Conservation (phyloP, 129 eudicot genomes). For the Solidago caesia region DNA sequence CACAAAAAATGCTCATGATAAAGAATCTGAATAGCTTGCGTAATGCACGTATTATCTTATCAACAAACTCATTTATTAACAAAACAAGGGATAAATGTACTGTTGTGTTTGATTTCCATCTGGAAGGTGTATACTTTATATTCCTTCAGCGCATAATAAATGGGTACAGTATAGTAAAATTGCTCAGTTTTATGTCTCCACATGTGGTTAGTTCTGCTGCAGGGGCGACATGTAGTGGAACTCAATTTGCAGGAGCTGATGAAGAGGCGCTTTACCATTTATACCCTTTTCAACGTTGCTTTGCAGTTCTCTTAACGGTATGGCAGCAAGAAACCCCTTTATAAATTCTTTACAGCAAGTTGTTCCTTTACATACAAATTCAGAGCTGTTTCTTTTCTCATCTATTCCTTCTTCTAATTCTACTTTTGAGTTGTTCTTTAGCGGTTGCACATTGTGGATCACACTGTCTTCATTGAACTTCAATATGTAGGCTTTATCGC, state of each 20-base stretch:
- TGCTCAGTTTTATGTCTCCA: constrained; percentile 28
- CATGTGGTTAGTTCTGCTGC: constrained; percentile 29
- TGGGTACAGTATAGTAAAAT: constrained; percentile 14
- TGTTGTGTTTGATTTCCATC: not conserved
- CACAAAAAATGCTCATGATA: not conserved
- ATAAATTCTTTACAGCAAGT: constrained; percentile 55
- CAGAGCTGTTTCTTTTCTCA: constrained; percentile 17
- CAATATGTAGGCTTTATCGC: constrained; percentile 53
- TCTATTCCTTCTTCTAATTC: constrained; percentile 25
- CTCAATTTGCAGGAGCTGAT: constrained; percentile 62
- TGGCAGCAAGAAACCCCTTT: constrained; percentile 61
- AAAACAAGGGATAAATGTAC: not conserved
- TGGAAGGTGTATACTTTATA: not conserved
- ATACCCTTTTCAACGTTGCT: constrained; percentile 43
- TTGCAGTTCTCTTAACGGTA: constrained; percentile 52
- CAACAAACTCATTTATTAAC: not conserved
- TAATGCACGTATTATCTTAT: not conserved
- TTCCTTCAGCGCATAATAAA: constrained; percentile 17
- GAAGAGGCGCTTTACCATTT: constrained; percentile 43
- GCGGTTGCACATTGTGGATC: constrained; percentile 32
- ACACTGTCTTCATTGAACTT: constrained; percentile 46
- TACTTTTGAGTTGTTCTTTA: constrained; percentile 25
- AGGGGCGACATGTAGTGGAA: constrained; percentile 47
- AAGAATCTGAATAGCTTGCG: constrained; percentile 2
- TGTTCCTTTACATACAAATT: constrained; percentile 37